A percentile compares a stretch with the other conserved stretches of the same genome.
These are phyloP conservation scores for rapeseed (Brassica napus) DNA, from an alignment of 345 rosid genomes.

Conservation along the genomic window Da-Ae NC_063445.1:2430001-2430500, in stretches of 20 bases:
- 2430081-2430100: background rate
- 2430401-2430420: background rate
- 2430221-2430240: constrained; percentile 37
- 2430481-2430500: background rate
- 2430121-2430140: constrained; percentile 32
- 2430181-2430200: constrained; percentile 14
- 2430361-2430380: background rate
- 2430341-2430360: background rate
- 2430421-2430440: background rate
- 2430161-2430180: constrained; percentile 24
- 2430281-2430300: background rate
- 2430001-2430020: constrained; percentile 37
- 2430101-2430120: constrained; percentile 24
- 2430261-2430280: constrained; percentile 1
- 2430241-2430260: constrained; percentile 36
- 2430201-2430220: constrained; percentile 38
- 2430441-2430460: too few relatives aligned
- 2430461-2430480: background rate
- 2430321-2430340: constrained; percentile 20
- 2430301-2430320: background rate
- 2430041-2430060: constrained; percentile 10
- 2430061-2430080: constrained; percentile 25
- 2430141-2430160: constrained; percentile 6
- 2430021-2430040: constrained; percentile 35
- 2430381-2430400: background rate